Evolutionary conservation across 305 asterid genomes (phyloP).

Genomic region (Plantago rigida): DNA sequence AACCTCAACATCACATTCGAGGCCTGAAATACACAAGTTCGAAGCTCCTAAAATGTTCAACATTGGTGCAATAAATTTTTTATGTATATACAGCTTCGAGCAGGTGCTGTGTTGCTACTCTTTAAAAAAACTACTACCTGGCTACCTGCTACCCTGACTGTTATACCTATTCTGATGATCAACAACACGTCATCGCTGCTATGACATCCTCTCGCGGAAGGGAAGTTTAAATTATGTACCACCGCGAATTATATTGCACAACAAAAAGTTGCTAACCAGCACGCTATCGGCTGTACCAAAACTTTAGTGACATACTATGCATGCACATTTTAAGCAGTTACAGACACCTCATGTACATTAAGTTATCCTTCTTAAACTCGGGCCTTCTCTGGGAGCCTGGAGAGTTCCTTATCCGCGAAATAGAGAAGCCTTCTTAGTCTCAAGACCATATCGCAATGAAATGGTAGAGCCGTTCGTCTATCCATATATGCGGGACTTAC

Average conservation of each 20-base stretch:
- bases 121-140: not conserved
- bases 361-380: slow-evolving; percentile 27
- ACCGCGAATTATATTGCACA: not conserved
- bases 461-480: slow-evolving; percentile 80
- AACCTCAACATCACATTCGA: not conserved
- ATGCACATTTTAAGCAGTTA: not conserved
- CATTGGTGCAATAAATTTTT: not conserved
- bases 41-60: not conserved
- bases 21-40: not conserved
- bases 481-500: slow-evolving; percentile 83
- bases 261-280: not conserved
- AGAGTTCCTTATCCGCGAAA: slow-evolving; percentile 82
- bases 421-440: slow-evolving; percentile 86
- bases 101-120: not conserved
- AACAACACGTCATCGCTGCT: not conserved
- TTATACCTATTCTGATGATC: not conserved
- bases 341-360: not conserved
- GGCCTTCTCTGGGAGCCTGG: slow-evolving; percentile 63
- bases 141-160: not conserved
- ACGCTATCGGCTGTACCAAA: not conserved
- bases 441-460: slow-evolving; percentile 90
- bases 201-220: not conserved
- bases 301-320: not conserved
- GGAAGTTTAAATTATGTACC: not conserved
- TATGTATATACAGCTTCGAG: not conserved